A percentile compares a stretch with the other conserved stretches of the same genome.
These are phyloP conservation scores for Vicia sativa DNA, from an alignment of 306 rosid species.

Conservation along the genomic window DNA sequence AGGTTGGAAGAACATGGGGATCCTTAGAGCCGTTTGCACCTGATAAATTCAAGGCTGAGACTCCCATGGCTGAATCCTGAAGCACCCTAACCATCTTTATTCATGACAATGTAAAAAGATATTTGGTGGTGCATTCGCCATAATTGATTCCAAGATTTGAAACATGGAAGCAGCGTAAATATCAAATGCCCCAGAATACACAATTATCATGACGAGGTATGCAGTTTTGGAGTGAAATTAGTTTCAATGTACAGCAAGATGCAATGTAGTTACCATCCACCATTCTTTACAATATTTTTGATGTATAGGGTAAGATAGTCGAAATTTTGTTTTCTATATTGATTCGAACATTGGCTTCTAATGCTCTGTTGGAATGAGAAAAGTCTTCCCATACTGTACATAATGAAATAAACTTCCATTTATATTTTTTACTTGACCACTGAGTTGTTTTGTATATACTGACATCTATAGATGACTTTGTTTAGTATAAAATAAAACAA, in stretches of 20 bases:
- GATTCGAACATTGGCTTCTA: conserved; percentile 15
- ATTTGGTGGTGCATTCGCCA: conserved; percentile 19
- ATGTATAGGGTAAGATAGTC: conserved; percentile 1
- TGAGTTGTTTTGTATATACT: neutral
- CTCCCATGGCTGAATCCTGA: conserved; percentile 44
- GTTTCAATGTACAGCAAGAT: conserved; percentile 26
- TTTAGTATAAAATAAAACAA: neutral
- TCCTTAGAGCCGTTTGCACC: conserved; percentile 71
- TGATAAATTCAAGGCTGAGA: conserved; percentile 44
- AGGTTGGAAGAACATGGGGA: conserved; percentile 96
- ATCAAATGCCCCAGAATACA: neutral
- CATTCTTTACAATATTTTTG: conserved; percentile 35
- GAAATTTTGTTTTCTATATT: conserved; percentile 27
- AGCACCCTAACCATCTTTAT: conserved; percentile 24
- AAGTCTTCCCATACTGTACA: conserved; percentile 32
- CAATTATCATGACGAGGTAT: conserved; percentile 23
- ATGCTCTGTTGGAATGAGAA: neutral
- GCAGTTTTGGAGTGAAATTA: neutral
- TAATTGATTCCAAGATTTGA: conserved; percentile 5
- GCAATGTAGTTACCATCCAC: neutral
- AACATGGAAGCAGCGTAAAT: conserved; percentile 17
- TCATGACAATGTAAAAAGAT: conserved; percentile 24
- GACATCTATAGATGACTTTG: neutral
- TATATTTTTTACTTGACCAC: neutral
- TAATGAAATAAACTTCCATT: neutral